Conservation (phyloP, 1,284 basidiomycete species). For the Boletus smithii region DNA sequence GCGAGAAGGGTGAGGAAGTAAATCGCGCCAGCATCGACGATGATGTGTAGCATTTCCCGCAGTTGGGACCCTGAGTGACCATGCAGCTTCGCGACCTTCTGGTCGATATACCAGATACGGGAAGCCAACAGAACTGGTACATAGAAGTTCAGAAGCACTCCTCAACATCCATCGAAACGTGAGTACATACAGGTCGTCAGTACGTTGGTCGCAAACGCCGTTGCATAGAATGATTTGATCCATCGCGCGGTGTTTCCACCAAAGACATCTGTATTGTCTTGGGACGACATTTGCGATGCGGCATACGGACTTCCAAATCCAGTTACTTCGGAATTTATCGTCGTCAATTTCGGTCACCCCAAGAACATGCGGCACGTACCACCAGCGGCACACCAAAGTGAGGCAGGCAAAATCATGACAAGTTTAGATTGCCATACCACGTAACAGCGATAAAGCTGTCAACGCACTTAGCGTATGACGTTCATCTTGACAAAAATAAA, state of each 20-base stretch:
- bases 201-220: not conserved
- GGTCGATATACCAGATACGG: not conserved
- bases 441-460: constrained; percentile 4
- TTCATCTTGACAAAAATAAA: not conserved
- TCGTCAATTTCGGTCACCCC: not conserved
- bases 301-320: not conserved
- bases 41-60: not conserved
- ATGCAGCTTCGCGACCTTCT: not conserved
- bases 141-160: not conserved
- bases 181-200: not conserved
- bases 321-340: not conserved
- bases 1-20: not conserved
- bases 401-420: not conserved
- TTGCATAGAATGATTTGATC: not conserved
- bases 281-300: not conserved
- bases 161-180: not conserved
- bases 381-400: not conserved
- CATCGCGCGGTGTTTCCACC: not conserved
- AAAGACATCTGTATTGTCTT: not conserved
- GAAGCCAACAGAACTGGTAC: not conserved
- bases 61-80: not conserved
- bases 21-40: not conserved
- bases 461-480: not conserved
- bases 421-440: constrained; percentile 5
- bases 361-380: not conserved